A percentile compares a stretch with the other conserved stretches of the same genome.
Conservation (phyloP, 257 asterid genomes). For the Petrea volubilis region DNA sequence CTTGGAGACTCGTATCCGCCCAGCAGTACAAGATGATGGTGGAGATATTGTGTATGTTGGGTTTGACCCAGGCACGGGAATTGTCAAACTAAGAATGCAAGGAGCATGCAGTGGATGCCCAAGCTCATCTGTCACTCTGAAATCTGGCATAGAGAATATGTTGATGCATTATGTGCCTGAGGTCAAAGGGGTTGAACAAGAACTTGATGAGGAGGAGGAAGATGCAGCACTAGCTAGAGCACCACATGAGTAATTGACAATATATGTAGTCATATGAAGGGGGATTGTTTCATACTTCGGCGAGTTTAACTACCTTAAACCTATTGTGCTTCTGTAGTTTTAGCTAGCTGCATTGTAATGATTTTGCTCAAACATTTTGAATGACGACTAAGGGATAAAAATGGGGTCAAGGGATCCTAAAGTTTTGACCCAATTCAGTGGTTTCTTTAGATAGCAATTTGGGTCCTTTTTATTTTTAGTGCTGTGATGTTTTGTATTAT, state of each 20-base stretch:
- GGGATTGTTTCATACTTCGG: too few relatives aligned
- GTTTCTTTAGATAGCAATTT: too few relatives aligned
- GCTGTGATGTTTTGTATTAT: too few relatives aligned
- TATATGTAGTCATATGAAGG: too few relatives aligned
- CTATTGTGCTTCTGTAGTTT: too few relatives aligned
- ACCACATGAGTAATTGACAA: conserved; percentile 34
- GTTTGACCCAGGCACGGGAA: conserved; percentile 54
- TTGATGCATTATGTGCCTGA: conserved; percentile 77
- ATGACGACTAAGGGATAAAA: too few relatives aligned
- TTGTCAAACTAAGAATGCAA: conserved; percentile 67
- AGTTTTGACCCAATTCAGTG: too few relatives aligned
- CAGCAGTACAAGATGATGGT: conserved; percentile 78
- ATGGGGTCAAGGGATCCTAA: too few relatives aligned
- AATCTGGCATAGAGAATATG: conserved; percentile 78
- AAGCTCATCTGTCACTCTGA: conserved; percentile 68
- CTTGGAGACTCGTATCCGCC: conserved; percentile 69
- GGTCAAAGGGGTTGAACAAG: conserved; percentile 67
- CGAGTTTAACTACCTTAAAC: too few relatives aligned
- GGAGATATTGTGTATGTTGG: conserved; percentile 65
- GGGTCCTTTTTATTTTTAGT: too few relatives aligned
- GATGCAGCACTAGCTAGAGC: conserved; percentile 42
- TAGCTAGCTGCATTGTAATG: too few relatives aligned
- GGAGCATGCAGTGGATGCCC: conserved; percentile 87
- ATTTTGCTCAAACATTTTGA: too few relatives aligned
- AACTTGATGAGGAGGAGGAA: conserved; percentile 61